Conservation (phyloP, 192 early-diverging fungal species). For the Glomus cerebriforme region DNA sequence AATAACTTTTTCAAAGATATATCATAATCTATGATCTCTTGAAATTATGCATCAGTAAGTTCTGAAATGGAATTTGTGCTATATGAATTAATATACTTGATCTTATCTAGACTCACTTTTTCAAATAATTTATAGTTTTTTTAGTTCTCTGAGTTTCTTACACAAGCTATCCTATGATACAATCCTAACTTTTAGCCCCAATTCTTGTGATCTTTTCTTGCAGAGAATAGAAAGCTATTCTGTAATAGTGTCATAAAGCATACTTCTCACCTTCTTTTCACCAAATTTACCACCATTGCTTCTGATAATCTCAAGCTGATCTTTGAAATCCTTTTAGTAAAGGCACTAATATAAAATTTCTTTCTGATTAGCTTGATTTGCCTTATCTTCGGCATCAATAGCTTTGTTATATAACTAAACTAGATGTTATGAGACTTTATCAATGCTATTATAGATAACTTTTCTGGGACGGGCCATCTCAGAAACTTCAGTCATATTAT, state of each 20-base stretch:
- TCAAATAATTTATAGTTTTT: slow-evolving; percentile 28
- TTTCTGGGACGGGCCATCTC: not conserved
- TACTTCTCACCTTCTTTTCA: slow-evolving; percentile 21
- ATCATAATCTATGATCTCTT: too few relatives aligned
- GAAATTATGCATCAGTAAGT: too few relatives aligned
- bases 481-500: slow-evolving; percentile 16
- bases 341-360: slow-evolving; percentile 26
- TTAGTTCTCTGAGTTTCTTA: slow-evolving; percentile 8
- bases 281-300: not conserved
- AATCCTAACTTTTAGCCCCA: slow-evolving; percentile 8
- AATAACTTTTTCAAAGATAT: too few relatives aligned
- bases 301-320: slow-evolving; percentile 20
- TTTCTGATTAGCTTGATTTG: slow-evolving; percentile 4
- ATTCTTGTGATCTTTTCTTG: slow-evolving; percentile 6
- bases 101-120: slow-evolving; percentile 21
- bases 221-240: slow-evolving; percentile 8
- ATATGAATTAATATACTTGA: too few relatives aligned
- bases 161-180: slow-evolving; percentile 9
- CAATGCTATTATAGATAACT: not conserved
- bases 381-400: too few relatives aligned
- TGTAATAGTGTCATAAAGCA: too few relatives aligned
- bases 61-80: too few relatives aligned
- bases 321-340: slow-evolving; percentile 17
- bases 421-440: not conserved
- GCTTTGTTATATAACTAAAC: too few relatives aligned